phyloP scores from a whole-genome alignment of 371 early-diverging fungal genomes.

The Catenaria anguillulae region DNA sequence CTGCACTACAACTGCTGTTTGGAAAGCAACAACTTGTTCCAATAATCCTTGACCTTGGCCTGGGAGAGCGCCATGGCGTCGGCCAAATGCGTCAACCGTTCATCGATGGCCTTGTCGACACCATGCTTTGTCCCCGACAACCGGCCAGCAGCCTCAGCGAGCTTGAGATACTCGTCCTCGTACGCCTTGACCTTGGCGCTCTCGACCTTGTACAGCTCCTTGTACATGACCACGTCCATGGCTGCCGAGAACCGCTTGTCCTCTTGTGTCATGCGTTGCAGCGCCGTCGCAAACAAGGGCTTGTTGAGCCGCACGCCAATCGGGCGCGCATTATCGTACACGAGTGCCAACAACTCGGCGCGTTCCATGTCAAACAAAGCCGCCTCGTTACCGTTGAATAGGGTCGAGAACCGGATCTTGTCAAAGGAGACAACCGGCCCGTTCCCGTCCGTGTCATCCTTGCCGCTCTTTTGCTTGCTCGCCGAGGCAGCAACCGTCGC shows the following conservation, averaged over 20 bases:
- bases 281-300: conserved; percentile 66
- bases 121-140: not conserved
- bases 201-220: conserved; percentile 46
- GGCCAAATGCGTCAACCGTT: not conserved
- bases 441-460: too few relatives aligned
- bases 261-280: conserved; percentile 43
- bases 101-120: not conserved
- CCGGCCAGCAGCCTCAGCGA: not conserved
- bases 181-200: conserved; percentile 46
- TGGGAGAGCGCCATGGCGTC: not conserved
- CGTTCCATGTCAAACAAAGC: not conserved
- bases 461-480: too few relatives aligned
- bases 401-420: conserved; percentile 1
- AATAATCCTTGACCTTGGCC: not conserved
- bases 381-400: not conserved
- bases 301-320: conserved; percentile 16
- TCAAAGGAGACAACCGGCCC: not conserved
- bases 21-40: too few relatives aligned
- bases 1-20: too few relatives aligned
- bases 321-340: not conserved
- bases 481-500: conserved; percentile 8
- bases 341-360: not conserved
- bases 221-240: conserved; percentile 60
- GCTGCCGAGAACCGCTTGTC: conserved; percentile 56
- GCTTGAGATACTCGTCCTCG: conserved; percentile 36